Percentiles rank a stretch among this genome's conserved stretches.
Conservation (phyloP, 306 rosid genomes). For the Ormosia semicastrata region DNA sequence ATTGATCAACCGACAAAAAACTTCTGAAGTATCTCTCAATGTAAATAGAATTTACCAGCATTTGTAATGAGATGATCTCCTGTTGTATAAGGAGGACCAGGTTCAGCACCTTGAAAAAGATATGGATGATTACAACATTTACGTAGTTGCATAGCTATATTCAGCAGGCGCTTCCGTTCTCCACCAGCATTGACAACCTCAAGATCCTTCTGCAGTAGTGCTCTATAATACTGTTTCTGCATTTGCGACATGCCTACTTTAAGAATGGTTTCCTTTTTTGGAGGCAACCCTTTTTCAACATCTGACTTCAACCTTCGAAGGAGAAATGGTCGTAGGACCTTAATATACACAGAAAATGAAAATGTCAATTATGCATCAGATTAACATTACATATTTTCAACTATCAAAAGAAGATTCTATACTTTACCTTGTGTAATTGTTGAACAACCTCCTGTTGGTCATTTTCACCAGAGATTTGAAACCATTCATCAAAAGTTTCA, state of each 20-base stretch:
- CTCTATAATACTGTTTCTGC: conserved; percentile 95
- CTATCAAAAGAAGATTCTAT: conserved; percentile 15
- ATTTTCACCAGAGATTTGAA: conserved; percentile 98
- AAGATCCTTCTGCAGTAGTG: conserved; percentile 94
- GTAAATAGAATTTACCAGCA: conserved; percentile 66
- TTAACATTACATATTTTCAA: background rate
- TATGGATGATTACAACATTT: conserved; percentile 98
- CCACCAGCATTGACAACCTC: conserved; percentile 99
- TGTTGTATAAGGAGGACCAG: conserved; percentile 98
- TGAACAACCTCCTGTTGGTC: conserved; percentile 99
- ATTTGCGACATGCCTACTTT: conserved; percentile 98
- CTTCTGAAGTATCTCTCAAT: conserved; percentile 10
- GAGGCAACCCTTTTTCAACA: conserved; percentile 98
- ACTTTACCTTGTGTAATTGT: conserved; percentile 89
- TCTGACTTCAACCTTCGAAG: conserved; percentile 98
- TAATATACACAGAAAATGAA: conserved; percentile 26
- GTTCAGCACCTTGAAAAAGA: conserved; percentile 99
- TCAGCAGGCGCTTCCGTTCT: conserved; percentile 93
- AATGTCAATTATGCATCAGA: background rate
- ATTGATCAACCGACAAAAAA: conserved; percentile 6
- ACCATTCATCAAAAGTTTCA: conserved; percentile 99
- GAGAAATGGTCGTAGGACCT: conserved; percentile 98
- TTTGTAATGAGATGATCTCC: conserved; percentile 90
- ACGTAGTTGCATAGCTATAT: conserved; percentile 98
- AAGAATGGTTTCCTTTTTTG: conserved; percentile 95